Conservation (phyloP, 164 flowering plant genomes). For the Vitis rotundifolia region DNA sequence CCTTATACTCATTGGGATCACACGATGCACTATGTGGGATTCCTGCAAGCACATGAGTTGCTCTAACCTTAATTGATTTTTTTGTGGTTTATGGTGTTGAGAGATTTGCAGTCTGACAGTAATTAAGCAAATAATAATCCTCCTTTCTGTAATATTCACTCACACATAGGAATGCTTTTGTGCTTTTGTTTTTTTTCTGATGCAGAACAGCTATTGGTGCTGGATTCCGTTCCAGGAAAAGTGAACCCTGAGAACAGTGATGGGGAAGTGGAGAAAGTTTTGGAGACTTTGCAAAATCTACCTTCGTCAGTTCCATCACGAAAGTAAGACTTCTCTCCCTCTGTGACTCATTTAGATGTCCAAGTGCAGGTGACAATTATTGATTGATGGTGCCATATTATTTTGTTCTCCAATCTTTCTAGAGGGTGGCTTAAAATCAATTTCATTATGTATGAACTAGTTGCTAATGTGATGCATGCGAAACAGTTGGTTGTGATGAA, state of each 20-base stretch:
- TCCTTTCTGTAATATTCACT: neutral
- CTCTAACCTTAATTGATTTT: neutral
- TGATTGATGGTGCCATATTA: neutral
- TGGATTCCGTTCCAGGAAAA: constrained; percentile 91
- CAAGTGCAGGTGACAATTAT: neutral
- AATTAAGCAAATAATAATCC: too few relatives aligned
- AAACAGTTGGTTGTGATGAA: too few relatives aligned
- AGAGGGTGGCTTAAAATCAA: neutral
- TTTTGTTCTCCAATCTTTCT: neutral
- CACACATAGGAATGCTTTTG: constrained; percentile 2
- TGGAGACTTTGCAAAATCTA: constrained; percentile 72
- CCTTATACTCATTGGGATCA: too few relatives aligned
- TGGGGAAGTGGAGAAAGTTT: constrained; percentile 87
- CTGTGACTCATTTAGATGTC: neutral
- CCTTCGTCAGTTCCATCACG: constrained; percentile 75
- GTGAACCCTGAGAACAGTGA: constrained; percentile 52
- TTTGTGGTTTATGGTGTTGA: neutral
- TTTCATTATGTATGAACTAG: neutral
- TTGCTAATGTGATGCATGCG: too few relatives aligned
- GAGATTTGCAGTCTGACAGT: too few relatives aligned
- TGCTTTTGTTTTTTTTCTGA: constrained; percentile 21
- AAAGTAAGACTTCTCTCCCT: constrained; percentile 43
- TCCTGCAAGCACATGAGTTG: too few relatives aligned
- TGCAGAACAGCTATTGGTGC: constrained; percentile 97
- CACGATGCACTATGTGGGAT: too few relatives aligned